phyloP scores from a whole-genome alignment of 805 yeast species.

The Blastobotrys robertii region DNA sequence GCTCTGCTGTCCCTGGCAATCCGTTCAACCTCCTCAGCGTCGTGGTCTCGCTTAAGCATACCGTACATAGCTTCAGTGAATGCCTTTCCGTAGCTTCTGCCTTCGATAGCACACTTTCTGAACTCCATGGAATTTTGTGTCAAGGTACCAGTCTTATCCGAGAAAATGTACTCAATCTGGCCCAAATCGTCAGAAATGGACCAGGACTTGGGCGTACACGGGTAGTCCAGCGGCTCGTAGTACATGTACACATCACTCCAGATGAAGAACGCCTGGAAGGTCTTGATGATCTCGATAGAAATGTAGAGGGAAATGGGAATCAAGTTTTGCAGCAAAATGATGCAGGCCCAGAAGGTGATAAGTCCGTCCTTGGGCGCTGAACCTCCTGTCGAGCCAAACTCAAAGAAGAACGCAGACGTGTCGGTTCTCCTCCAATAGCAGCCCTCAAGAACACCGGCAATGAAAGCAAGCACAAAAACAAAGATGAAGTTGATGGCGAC shows the following conservation, averaged over 20 bases:
- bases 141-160: slow-evolving; percentile 78
- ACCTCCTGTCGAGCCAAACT: slow-evolving; percentile 50
- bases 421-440: slow-evolving; percentile 38
- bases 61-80: slow-evolving; percentile 76
- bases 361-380: slow-evolving; percentile 56
- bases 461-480: slow-evolving; percentile 55
- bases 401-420: slow-evolving; percentile 47
- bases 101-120: slow-evolving; percentile 62
- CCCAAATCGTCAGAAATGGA: slow-evolving; percentile 77
- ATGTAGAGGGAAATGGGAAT: slow-evolving; percentile 76
- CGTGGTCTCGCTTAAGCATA: slow-evolving; percentile 54
- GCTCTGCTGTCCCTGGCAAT: slow-evolving; percentile 36
- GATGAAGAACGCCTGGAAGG: slow-evolving; percentile 67
- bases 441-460: slow-evolving; percentile 65
- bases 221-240: slow-evolving; percentile 57
- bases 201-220: slow-evolving; percentile 78
- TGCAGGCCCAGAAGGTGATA: slow-evolving; percentile 59
- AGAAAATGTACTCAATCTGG: slow-evolving; percentile 70
- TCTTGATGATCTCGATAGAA: slow-evolving; percentile 69
- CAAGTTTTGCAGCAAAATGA: slow-evolving; percentile 64
- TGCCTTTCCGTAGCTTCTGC: slow-evolving; percentile 60
- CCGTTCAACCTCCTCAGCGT: slow-evolving; percentile 17
- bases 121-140: slow-evolving; percentile 81
- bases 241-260: slow-evolving; percentile 63
- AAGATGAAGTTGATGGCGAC: slow-evolving; percentile 54